These are phyloP conservation scores for Myxozyma vanderwaltii DNA, from an alignment of 805 yeast genomes.

Conservation along the genomic window DNA sequence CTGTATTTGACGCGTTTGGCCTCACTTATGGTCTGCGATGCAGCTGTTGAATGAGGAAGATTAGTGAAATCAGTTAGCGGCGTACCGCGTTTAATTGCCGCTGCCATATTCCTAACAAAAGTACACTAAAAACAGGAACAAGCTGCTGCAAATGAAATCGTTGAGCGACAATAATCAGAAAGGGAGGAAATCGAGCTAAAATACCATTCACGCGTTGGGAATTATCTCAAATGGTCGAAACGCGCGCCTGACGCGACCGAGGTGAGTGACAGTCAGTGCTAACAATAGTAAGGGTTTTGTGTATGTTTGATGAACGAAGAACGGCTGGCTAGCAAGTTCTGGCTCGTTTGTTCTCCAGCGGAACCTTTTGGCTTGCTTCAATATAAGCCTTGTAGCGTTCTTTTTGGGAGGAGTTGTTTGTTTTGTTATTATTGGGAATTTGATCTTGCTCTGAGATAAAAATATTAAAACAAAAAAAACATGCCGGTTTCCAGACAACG, in stretches of 20 bases:
- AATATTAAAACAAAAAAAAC: too few species aligned
- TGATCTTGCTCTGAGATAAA: too few species aligned
- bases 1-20: slow-evolving; percentile 17
- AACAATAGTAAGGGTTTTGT: background rate
- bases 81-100: slow-evolving; percentile 21
- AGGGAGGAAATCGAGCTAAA: too few species aligned
- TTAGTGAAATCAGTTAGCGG: slow-evolving; percentile 31
- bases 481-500: background rate
- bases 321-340: too few species aligned
- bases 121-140: background rate
- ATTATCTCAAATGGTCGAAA: background rate
- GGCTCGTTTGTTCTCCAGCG: too few species aligned
- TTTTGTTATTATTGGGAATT: background rate
- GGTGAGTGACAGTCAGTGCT: background rate
- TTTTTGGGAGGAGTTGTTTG: too few species aligned
- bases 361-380: background rate
- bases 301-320: too few species aligned
- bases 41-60: slow-evolving; percentile 6
- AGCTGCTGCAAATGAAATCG: background rate
- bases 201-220: slow-evolving; percentile 3
- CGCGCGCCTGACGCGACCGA: slow-evolving; percentile 10
- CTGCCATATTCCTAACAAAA: background rate
- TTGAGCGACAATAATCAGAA: too few species aligned
- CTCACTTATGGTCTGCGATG: slow-evolving; percentile 1
- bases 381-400: too few species aligned